Conservation (phyloP, 306 rosid genomes). For the Gynostemma pentaphyllum region DNA sequence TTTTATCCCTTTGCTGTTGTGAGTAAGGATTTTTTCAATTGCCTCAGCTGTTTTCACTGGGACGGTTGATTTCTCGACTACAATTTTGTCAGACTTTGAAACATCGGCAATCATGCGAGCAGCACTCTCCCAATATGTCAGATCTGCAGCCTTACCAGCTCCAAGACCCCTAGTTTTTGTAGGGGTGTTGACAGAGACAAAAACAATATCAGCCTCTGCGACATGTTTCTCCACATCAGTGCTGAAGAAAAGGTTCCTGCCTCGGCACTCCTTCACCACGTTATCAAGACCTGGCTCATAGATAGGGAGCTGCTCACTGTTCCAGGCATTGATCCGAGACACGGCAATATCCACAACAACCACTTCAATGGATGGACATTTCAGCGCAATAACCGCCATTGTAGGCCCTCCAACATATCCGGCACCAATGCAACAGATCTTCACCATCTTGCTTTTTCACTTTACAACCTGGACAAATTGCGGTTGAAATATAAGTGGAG, state of each 20-base stretch:
- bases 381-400: conserved; percentile 93
- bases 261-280: conserved; percentile 68
- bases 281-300: conserved; percentile 92
- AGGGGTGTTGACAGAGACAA: conserved; percentile 91
- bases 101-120: conserved; percentile 96
- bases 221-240: conserved; percentile 83
- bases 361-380: conserved; percentile 78
- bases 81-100: conserved; percentile 80
- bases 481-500: conserved; percentile 14
- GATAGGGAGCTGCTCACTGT: conserved; percentile 89
- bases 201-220: conserved; percentile 77
- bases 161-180: conserved; percentile 87
- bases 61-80: conserved; percentile 91
- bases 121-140: conserved; percentile 95
- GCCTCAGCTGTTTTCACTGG: conserved; percentile 98
- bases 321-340: conserved; percentile 82
- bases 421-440: conserved; percentile 99
- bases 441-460: conserved; percentile 61
- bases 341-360: conserved; percentile 85
- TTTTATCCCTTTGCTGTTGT: conserved; percentile 74
- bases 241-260: conserved; percentile 95
- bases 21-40: conserved; percentile 83
- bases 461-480: conserved; percentile 28
- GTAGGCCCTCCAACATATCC: conserved; percentile 99
- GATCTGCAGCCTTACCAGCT: conserved; percentile 92